Conservation (phyloP, 345 rosid species). For the Eucalyptus pauciflora region DNA sequence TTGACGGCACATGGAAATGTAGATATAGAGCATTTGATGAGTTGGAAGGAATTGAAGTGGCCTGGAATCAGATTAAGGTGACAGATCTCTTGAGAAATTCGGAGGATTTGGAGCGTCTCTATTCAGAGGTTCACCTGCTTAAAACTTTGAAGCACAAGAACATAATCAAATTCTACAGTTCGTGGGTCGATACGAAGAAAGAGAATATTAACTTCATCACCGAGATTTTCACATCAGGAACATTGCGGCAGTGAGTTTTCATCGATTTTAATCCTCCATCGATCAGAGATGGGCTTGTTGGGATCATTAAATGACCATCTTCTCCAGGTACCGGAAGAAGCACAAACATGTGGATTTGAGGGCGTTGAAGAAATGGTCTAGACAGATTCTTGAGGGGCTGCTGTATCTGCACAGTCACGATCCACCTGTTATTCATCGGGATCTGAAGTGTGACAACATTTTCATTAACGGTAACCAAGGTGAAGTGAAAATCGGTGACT, state of each 20-base stretch:
- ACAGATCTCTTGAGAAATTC: slow-evolving; percentile 56
- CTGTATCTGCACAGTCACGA: slow-evolving; percentile 80
- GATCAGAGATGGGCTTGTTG: not conserved
- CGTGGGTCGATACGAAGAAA: slow-evolving; percentile 76
- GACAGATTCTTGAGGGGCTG: slow-evolving; percentile 80
- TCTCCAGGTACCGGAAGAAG: slow-evolving; percentile 71
- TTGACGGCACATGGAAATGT: slow-evolving; percentile 29
- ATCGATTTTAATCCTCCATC: not conserved
- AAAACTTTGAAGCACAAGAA: slow-evolving; percentile 87
- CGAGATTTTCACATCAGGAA: slow-evolving; percentile 93
- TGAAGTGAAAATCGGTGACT: slow-evolving; percentile 93
- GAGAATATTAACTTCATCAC: slow-evolving; percentile 87
- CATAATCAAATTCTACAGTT: slow-evolving; percentile 72
- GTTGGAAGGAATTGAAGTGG: slow-evolving; percentile 90
- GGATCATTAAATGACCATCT: not conserved
- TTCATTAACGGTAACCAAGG: slow-evolving; percentile 97
- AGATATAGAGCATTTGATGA: slow-evolving; percentile 97
- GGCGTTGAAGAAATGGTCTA: slow-evolving; percentile 91
- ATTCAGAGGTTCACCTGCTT: slow-evolving; percentile 90
- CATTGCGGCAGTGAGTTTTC: slow-evolving; percentile 63
- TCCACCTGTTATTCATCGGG: slow-evolving; percentile 94
- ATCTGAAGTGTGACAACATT: slow-evolving; percentile 92
- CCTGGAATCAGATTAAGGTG: slow-evolving; percentile 90
- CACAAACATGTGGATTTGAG: slow-evolving; percentile 81
- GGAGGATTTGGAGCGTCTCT: slow-evolving; percentile 73